Percentiles rank a stretch among this genome's conserved stretches.
These are phyloP conservation scores for Anethum foeniculum DNA, from an alignment of 140 eudicot genomes.

Conservation along the genomic window DNA sequence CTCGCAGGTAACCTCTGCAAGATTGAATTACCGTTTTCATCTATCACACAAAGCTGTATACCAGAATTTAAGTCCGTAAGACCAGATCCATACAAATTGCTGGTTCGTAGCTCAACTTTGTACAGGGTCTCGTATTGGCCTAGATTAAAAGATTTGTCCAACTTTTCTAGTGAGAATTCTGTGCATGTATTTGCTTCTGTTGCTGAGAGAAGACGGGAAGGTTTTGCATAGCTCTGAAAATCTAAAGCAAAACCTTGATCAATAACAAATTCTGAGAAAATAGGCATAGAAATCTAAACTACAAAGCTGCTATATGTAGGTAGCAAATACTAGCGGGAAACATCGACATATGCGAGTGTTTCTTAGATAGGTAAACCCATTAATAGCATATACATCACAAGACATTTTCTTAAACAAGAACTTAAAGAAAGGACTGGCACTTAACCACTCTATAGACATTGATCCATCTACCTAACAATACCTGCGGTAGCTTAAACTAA, in stretches of 20 bases:
- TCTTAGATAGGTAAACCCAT: background rate
- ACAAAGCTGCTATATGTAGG: background rate
- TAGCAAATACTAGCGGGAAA: background rate
- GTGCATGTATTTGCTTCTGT: conserved; percentile 34
- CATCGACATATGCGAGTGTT: background rate
- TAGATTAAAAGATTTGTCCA: conserved; percentile 23
- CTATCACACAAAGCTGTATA: conserved; percentile 63
- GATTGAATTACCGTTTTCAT: conserved; percentile 70
- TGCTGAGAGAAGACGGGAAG: conserved; percentile 73
- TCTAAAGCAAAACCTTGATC: conserved; percentile 33
- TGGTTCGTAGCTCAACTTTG: conserved; percentile 57
- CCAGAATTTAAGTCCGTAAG: conserved; percentile 58
- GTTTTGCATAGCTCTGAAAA: conserved; percentile 80
- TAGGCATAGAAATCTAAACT: background rate
- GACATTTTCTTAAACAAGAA: background rate
- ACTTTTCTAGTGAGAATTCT: conserved; percentile 37
- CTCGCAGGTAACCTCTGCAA: conserved; percentile 63
- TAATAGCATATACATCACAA: background rate
- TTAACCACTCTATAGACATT: background rate
- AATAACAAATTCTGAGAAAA: background rate
- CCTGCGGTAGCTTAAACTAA: background rate
- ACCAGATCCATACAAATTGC: conserved; percentile 63
- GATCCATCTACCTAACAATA: background rate
- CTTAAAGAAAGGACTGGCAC: background rate
- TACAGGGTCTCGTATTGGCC: conserved; percentile 41